phyloP scores from a whole-genome alignment of 1,284 basidiomycete species.

The Porphyrellus sp. region DNA sequence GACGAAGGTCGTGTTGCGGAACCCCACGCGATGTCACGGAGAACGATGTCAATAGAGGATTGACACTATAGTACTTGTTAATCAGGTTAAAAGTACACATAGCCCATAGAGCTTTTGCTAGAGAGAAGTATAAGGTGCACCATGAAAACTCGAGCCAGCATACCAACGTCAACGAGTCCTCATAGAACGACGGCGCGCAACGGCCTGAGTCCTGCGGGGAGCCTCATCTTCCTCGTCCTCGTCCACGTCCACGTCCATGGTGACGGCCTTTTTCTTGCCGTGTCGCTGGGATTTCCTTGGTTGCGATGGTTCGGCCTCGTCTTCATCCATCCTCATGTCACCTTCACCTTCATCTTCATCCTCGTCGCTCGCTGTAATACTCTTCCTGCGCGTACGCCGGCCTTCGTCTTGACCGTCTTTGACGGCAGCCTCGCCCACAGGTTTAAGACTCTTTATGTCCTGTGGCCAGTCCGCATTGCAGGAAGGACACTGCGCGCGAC shows the following conservation, averaged over 20 bases:
- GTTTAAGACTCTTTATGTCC: slow-evolving; percentile 43
- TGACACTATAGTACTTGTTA: slow-evolving; percentile 23
- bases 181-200: slow-evolving; percentile 26
- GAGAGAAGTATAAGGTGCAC: background rate
- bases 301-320: slow-evolving; percentile 30
- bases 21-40: slow-evolving; percentile 19
- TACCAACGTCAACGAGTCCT: slow-evolving; percentile 18
- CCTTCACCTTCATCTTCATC: slow-evolving; percentile 45
- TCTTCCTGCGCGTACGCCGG: slow-evolving; percentile 39
- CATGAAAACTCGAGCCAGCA: too few species aligned
- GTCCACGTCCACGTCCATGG: slow-evolving; percentile 37
- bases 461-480: slow-evolving; percentile 60
- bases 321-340: slow-evolving; percentile 36
- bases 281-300: slow-evolving; percentile 30
- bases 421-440: slow-evolving; percentile 64
- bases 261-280: slow-evolving; percentile 33
- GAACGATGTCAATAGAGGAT: slow-evolving; percentile 24
- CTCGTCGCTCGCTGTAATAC: slow-evolving; percentile 39
- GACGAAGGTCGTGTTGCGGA: slow-evolving; percentile 46
- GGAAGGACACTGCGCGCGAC: slow-evolving; percentile 50
- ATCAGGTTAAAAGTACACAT: slow-evolving; percentile 13
- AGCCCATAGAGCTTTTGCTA: slow-evolving; percentile 5
- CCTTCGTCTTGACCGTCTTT: slow-evolving; percentile 57
- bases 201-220: slow-evolving; percentile 26
- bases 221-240: slow-evolving; percentile 30